Evolutionary conservation across 2,329 filamentous ascomycete species (phyloP), one percentile per base, ranked within the genome.

Genomic region (Samsoniella hepiali): DNA sequence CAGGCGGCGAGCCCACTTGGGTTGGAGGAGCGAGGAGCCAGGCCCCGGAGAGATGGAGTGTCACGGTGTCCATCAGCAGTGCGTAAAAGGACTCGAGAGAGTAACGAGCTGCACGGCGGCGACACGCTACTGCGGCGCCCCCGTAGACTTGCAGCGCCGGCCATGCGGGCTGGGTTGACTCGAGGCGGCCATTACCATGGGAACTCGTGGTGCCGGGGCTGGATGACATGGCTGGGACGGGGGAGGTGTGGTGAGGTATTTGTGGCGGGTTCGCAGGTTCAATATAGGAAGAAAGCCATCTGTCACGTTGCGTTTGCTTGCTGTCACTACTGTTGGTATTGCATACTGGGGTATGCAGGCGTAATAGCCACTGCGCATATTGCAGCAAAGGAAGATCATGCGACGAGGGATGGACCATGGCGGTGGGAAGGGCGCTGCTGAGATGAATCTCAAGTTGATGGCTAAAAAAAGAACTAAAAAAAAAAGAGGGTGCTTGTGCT

Each of bases 261-360:
- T 60, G 58, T 60, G 58, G 38, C 47, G 53, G 47, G 57, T 34
- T 44, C 36, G 13, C 36, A 44, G 29, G 45, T 22, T 51, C 17
- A 38, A 32, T 22, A 6, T 32, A 5, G 15, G 27, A 42, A 5
- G 15, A 17, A 42, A 36, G 53, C 38, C n/a, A 38, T 29, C 34
- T 53, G 58, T 60, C 47, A 60, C 36, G 36, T 60, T 60, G 36
- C 58, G 15, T 60, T 42, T 17, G 40, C 22, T 27, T 47, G 44
- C 22, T 11, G n/a, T 34, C 34, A 9, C 3, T 10, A 38, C 9
- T 40, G 22, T 22, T 22, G 22, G 22, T 13, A 40, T 40, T 15
- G 5, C 38, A 40, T 9, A 40, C 11, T 40, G 38, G 38, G 10
- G 13, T 40, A 40, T 40, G 38, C 38, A 15, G 13, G 11, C 38